These are phyloP conservation scores for Blastobotrys chiropterorum DNA, from an alignment of 805 yeast genomes.

Conservation along the genomic window DNA sequence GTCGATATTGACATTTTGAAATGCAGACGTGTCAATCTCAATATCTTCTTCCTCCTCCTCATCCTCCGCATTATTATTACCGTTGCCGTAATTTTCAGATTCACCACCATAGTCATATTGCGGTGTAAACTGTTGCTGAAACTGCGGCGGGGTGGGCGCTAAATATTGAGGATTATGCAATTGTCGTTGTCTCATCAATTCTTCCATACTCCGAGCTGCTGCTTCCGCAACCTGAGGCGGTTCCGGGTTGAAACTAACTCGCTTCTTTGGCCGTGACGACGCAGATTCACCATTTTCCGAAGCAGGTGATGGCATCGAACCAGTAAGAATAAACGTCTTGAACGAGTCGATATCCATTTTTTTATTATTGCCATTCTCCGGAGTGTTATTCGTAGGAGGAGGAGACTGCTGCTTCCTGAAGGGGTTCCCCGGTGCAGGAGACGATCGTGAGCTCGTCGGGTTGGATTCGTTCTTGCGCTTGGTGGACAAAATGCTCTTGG, in stretches of 20 bases:
- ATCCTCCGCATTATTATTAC: background rate
- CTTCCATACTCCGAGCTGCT: conserved; percentile 34
- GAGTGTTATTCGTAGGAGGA: background rate
- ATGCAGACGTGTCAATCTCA: conserved; percentile 69
- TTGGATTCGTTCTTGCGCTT: conserved; percentile 35
- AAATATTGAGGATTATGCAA: conserved; percentile 6
- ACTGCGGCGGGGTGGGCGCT: conserved; percentile 14
- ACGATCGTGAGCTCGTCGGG: conserved; percentile 5
- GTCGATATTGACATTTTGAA: conserved; percentile 73
- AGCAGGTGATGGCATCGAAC: conserved; percentile 65
- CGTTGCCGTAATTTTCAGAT: background rate
- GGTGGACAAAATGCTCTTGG: conserved; percentile 66
- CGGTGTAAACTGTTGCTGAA: background rate
- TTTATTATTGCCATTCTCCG: conserved; percentile 13
- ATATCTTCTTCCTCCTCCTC: conserved; percentile 68
- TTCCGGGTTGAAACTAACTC: conserved; percentile 31
- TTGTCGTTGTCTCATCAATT: conserved; percentile 28
- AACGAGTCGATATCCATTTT: conserved; percentile 79
- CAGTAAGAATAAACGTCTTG: conserved; percentile 77
- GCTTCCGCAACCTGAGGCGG: conserved; percentile 38
- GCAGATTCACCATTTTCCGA: conserved; percentile 8
- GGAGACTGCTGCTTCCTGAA: conserved; percentile 16
- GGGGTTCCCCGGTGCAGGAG: conserved; percentile 22
- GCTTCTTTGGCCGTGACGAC: conserved; percentile 22
- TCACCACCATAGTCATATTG: background rate